These are phyloP conservation scores for Cucurbitaria berberidis DNA, from an alignment of 2,329 filamentous ascomycete genomes.

Conservation along the genomic window DNA sequence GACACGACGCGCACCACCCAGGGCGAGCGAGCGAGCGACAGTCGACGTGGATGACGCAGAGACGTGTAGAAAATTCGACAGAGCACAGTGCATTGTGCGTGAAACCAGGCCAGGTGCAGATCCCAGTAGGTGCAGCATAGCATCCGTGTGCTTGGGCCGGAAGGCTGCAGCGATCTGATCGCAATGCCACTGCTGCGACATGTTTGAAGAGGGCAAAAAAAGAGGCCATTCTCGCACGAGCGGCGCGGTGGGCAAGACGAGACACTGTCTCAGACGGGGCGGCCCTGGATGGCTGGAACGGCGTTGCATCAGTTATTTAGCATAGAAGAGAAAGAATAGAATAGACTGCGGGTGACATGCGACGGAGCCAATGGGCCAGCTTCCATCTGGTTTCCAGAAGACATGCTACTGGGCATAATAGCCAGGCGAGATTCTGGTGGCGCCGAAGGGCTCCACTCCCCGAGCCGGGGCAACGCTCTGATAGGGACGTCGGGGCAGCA, in stretches of 20 bases:
- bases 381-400: constrained; percentile 33
- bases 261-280: too few species aligned
- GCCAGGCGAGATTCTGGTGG: constrained; percentile 27
- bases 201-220: constrained; percentile 30
- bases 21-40: constrained; percentile 2
- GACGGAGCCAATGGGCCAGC: constrained; percentile 10
- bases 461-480: constrained; percentile 29
- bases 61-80: constrained; percentile 29
- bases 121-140: constrained; percentile 37
- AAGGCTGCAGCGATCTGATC: constrained; percentile 40
- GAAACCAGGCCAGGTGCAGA: constrained; percentile 28
- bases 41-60: constrained; percentile 15
- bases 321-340: too few species aligned
- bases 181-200: constrained; percentile 28
- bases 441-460: constrained; percentile 26
- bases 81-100: constrained; percentile 34
- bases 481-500: constrained; percentile 17
- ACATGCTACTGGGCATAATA: constrained; percentile 8
- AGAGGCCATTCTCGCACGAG: constrained; percentile 17
- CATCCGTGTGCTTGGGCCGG: constrained; percentile 38
- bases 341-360: constrained; percentile 14
- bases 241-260: too few species aligned
- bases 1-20: constrained; percentile 5
- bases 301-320: too few species aligned
- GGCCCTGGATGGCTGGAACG: too few species aligned